A percentile compares a stretch with the other conserved stretches of the same genome.
Conservation (phyloP, 164 flowering plant species). For the Chimonanthus salicifolius region DNA sequence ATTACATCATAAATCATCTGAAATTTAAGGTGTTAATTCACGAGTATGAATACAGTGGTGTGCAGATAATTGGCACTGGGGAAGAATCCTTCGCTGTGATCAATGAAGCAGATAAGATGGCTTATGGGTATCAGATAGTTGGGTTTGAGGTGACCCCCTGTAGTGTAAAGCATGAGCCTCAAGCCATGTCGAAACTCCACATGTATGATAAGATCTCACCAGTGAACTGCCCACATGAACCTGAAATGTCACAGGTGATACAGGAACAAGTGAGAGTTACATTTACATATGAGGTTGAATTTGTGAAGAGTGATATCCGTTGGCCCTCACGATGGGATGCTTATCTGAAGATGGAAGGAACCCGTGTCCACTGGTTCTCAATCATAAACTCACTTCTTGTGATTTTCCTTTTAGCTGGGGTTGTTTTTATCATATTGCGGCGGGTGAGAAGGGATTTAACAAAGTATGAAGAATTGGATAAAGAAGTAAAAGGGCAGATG, state of each 20-base stretch:
- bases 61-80: constrained; percentile 46
- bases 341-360: constrained; percentile 76
- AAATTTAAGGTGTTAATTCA: constrained; percentile 39
- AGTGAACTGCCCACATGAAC: constrained; percentile 25
- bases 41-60: constrained; percentile 36
- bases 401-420: constrained; percentile 70
- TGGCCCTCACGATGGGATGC: constrained; percentile 95
- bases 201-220: background rate
- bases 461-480: constrained; percentile 71
- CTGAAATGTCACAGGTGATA: constrained; percentile 4
- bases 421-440: constrained; percentile 70
- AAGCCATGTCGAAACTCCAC: constrained; percentile 22
- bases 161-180: constrained; percentile 39
- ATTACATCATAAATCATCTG: constrained; percentile 41
- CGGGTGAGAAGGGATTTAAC: constrained; percentile 69
- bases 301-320: constrained; percentile 67
- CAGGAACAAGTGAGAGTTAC: too few relatives aligned
- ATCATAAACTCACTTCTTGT: constrained; percentile 77
- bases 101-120: constrained; percentile 30
- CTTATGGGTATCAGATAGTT: constrained; percentile 66
- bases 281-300: constrained; percentile 63
- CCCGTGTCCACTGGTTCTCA: constrained; percentile 82
- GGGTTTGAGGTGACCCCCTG: constrained; percentile 79
- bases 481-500: constrained; percentile 86
- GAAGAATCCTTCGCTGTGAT: constrained; percentile 46